Percentiles rank a stretch among this genome's conserved stretches.
phyloP scores from a whole-genome alignment of 2,329 filamentous ascomycete species.

The Aspergillus neoniger region DNA sequence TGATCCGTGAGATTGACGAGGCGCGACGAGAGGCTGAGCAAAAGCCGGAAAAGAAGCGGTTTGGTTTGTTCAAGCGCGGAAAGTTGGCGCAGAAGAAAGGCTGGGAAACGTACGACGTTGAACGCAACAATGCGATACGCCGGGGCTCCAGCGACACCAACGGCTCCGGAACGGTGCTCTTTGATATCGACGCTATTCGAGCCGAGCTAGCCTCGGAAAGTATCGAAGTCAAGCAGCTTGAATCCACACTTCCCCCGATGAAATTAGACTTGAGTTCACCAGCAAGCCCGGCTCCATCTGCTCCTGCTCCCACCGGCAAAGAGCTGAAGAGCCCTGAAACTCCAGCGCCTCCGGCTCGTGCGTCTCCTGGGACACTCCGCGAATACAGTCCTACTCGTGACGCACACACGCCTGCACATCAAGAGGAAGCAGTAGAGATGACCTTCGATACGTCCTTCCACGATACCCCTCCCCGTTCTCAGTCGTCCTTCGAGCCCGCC shows the following conservation, averaged over 20 bases:
- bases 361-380: constrained; percentile 21
- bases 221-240: constrained; percentile 73
- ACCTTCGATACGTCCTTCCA: constrained; percentile 69
- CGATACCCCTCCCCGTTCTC: constrained; percentile 34
- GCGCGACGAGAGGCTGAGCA: constrained; percentile 83
- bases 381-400: constrained; percentile 16
- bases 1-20: constrained; percentile 96
- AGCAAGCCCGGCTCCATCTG: constrained; percentile 18
- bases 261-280: constrained; percentile 64
- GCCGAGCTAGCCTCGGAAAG: constrained; percentile 76
- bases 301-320: constrained; percentile 32
- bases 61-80: constrained; percentile 79
- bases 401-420: constrained; percentile 14
- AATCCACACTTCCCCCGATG: constrained; percentile 87
- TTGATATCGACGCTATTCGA: constrained; percentile 92
- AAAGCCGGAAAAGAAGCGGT: constrained; percentile 70
- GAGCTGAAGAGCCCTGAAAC: constrained; percentile 47
- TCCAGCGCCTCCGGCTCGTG: constrained; percentile 29
- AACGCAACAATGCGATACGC: constrained; percentile 34
- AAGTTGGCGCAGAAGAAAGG: constrained; percentile 75
- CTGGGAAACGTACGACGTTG: constrained; percentile 91
- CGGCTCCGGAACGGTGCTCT: constrained; percentile 64
- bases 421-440: constrained; percentile 59
- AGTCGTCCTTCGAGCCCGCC: constrained; percentile 21
- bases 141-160: constrained; percentile 29